Base-by-base conservation (phyloP, 257 asterid species). In the Craterostigma plantagineum region DNA sequence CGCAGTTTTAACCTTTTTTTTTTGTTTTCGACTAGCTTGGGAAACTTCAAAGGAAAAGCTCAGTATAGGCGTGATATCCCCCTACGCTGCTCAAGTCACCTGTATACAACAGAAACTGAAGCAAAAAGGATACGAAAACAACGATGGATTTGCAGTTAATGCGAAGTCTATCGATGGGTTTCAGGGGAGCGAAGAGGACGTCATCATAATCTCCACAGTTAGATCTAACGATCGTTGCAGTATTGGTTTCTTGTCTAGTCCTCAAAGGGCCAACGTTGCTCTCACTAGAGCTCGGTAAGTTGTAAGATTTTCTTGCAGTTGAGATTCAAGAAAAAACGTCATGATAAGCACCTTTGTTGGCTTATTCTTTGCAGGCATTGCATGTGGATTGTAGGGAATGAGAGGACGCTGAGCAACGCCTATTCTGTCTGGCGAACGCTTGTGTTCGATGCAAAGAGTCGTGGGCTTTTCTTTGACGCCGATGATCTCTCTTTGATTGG, bases 101-200 rank as follows among this genome's bases (percentile, higher is more conserved):
- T 77, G 72, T 10, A 62, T 80, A 45, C 55, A 55, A 43, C 60
- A 56, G 15, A 70, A 50, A 52, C 54, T 76, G 12, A 45, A 27
- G 1, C 50, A 13, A 9, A 71, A 42, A 54, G n/a, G n/a, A 23
- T 64, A 49, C 14, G 62, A 62, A 30, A 63, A 56, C 48, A 36
- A 33, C 12, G 61, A 62, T 5, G 42, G 61, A 38, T 76, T 76
- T 59, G 16, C 14, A 0, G 72, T 79, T 33, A 65, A 66, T 51
- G 93, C 67, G 44, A 79, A 73, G 66, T 67, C 93, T 3, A 18
- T 76, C 42, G 93, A 79, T 42, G 90, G 90, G 10, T 79, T 76
- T 64, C 93, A 79, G 52, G 93, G 90, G 16, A 90, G 81, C 1
- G 93, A 79, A 43, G 71, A 79, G 50, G 93, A 79, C 44, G 14